A percentile compares a stretch with the other conserved stretches of the same genome.
phyloP scores from a whole-genome alignment of 148 eudicot species.

The Polygonum aviculare region DNA sequence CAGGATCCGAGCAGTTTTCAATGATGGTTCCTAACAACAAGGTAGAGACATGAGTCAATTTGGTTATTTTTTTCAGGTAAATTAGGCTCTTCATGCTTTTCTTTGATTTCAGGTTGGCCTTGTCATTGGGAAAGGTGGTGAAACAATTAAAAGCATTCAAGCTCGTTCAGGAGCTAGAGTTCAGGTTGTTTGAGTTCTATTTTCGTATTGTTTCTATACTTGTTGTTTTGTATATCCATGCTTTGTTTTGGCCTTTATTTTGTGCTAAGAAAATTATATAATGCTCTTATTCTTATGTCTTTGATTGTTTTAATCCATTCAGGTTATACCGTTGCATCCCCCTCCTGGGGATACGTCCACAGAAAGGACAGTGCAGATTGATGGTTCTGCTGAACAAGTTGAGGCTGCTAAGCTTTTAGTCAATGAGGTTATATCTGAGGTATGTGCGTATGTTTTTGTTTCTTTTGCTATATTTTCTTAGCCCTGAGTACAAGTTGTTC shows the following conservation, averaged over 20 bases:
- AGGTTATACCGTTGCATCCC: slow-evolving; percentile 92
- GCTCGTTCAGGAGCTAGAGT: slow-evolving; percentile 80
- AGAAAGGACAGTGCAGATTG: slow-evolving; percentile 91
- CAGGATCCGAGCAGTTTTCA: slow-evolving; percentile 49
- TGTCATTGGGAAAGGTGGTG: slow-evolving; percentile 96
- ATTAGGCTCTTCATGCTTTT: slow-evolving; percentile 6
- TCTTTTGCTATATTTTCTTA: neutral
- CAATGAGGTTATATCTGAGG: slow-evolving; percentile 86
- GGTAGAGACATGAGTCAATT: slow-evolving; percentile 26
- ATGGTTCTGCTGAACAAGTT: slow-evolving; percentile 83
- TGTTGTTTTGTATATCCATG: neutral
- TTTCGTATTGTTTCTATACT: neutral
- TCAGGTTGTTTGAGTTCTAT: slow-evolving; percentile 41
- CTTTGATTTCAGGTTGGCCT: slow-evolving; percentile 70
- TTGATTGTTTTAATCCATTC: slow-evolving; percentile 2
- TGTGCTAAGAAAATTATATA: neutral
- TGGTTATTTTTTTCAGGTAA: neutral
- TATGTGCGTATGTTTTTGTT: slow-evolving; percentile 31
- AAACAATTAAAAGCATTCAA: slow-evolving; percentile 90
- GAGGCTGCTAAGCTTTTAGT: slow-evolving; percentile 88
- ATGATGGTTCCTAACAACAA: slow-evolving; percentile 75
- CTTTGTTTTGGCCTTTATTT: neutral
- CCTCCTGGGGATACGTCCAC: slow-evolving; percentile 82
- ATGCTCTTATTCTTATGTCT: neutral
- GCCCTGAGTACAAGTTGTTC: neutral